Evolutionary conservation across 164 flowering plant species (phyloP), one percentile per base, ranked within the genome.

Genomic region (Liquidambar formosana): DNA sequence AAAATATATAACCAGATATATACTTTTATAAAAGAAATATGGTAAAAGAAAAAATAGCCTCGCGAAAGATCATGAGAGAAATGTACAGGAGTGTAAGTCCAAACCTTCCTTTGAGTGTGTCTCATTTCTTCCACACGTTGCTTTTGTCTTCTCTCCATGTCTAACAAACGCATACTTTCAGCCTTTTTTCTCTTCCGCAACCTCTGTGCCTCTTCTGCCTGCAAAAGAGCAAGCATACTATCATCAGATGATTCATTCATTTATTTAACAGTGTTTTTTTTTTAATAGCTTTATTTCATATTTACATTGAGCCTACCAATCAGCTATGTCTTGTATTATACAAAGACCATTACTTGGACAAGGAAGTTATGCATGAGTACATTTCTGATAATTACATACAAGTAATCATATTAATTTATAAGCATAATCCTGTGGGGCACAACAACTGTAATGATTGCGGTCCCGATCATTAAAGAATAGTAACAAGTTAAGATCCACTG

Each of bases 121-220:
- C 97, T 80, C 54, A 92, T 77, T 86, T 92, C 97, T 78, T 91
- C 91, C 28, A 94, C 60, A 5, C 99, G 92, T 76, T 83, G 86
- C 76, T 85, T 89, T 73, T 89, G 97, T 70, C 97, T 87, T 79
- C 80, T 92, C 71, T 92, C 90, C 90, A 92, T 84, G 63, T 89
- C 91, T 53, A 85, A 60, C 62, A 88, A 63, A 13, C 99, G 95
- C 81, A 83, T 53, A 43, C 62, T 79, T 78, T 92, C 94, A 63
- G 89, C 91, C 61, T 73, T 84, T 82, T 58, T 86, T 60, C 85
- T 90, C 82, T 85, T 92, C 25, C 82, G 83, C 60, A 89, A 64
- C 66, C 84, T 78, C 66, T 83, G 85, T 52, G 88, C 95, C 82
- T 94, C 99, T 80, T 92, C 97, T 46, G 95, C 90, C 99, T 94